Percentiles rank a stretch among this genome's conserved stretches.
Evolutionary conservation across 1,284 basidiomycete genomes (phyloP).

Genomic region (Sporisorium iseilematis-ciliati): DNA sequence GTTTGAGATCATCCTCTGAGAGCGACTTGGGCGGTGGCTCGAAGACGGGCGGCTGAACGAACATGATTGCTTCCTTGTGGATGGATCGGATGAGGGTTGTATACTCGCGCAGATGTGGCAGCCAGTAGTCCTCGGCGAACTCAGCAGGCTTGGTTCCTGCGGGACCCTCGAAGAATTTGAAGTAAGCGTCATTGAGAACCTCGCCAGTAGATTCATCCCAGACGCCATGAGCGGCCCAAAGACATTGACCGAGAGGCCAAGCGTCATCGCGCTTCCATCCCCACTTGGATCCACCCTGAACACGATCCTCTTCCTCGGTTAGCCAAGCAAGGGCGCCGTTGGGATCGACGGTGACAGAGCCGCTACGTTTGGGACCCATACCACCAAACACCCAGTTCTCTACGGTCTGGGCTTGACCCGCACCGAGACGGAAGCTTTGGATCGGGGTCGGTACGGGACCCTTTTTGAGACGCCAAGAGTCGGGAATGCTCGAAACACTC

Average conservation of each 20-base stretch:
- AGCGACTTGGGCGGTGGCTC: slow-evolving; percentile 77
- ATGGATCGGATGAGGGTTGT: slow-evolving; percentile 77
- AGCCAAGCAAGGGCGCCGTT: slow-evolving; percentile 74
- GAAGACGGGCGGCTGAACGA: slow-evolving; percentile 93
- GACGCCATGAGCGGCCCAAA: slow-evolving; percentile 91
- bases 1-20: slow-evolving; percentile 74
- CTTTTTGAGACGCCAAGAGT: slow-evolving; percentile 75
- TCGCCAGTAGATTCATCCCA: slow-evolving; percentile 83
- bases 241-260: slow-evolving; percentile 87
- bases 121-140: slow-evolving; percentile 87
- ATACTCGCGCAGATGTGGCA: slow-evolving; percentile 80
- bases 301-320: slow-evolving; percentile 50
- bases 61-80: slow-evolving; percentile 88
- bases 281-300: slow-evolving; percentile 72
- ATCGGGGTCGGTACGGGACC: slow-evolving; percentile 87
- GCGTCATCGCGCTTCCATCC: slow-evolving; percentile 82
- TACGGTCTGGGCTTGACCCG: slow-evolving; percentile 86
- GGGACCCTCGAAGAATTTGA: slow-evolving; percentile 70
- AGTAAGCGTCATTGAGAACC: slow-evolving; percentile 84
- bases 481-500: slow-evolving; percentile 72
- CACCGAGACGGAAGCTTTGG: slow-evolving; percentile 86
- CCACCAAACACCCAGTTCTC: slow-evolving; percentile 85
- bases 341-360: slow-evolving; percentile 84
- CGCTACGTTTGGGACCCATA: slow-evolving; percentile 82
- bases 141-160: slow-evolving; percentile 72